Percentiles rank a stretch among this genome's conserved stretches.
Conservation (phyloP, 2,329 filamentous ascomycete genomes). For the Tothia fuscella region DNA sequence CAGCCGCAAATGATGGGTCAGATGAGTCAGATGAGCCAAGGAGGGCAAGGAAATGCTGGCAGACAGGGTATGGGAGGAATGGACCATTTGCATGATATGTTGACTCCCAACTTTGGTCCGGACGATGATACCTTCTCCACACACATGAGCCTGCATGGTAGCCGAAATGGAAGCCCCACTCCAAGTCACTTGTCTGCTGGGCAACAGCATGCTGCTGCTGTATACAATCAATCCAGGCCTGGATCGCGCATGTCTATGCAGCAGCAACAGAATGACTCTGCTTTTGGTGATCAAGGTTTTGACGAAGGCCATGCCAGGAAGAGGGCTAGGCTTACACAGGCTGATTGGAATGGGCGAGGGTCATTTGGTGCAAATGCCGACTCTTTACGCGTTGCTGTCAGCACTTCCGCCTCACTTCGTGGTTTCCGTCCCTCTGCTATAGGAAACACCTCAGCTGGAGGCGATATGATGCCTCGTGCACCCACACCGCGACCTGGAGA, state of each 20-base stretch:
- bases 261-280: conserved; percentile 13
- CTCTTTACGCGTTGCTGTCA: conserved; percentile 79
- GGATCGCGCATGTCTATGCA: conserved; percentile 28
- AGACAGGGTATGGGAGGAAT: conserved; percentile 2
- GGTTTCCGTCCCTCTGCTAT: conserved; percentile 57
- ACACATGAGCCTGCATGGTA: conserved; percentile 24
- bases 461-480: conserved; percentile 53
- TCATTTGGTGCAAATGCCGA: conserved; percentile 64
- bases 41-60: conserved; percentile 8
- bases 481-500: conserved; percentile 60
- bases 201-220: too few relatives aligned
- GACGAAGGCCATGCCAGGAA: conserved; percentile 55
- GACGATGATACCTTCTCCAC: conserved; percentile 9
- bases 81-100: conserved; percentile 17
- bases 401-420: conserved; percentile 77
- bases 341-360: conserved; percentile 58
- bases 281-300: conserved; percentile 13
- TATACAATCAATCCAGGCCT: conserved; percentile 22
- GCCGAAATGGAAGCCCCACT: conserved; percentile 33
- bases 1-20: conserved; percentile 3
- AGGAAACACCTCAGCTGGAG: conserved; percentile 32
- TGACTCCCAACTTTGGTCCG: conserved; percentile 14
- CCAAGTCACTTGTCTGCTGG: conserved; percentile 24
- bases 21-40: conserved; percentile 12
- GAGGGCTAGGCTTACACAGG: conserved; percentile 64